phyloP scores from a whole-genome alignment of 805 yeast species.

The Pichia thaimueangensis region DNA sequence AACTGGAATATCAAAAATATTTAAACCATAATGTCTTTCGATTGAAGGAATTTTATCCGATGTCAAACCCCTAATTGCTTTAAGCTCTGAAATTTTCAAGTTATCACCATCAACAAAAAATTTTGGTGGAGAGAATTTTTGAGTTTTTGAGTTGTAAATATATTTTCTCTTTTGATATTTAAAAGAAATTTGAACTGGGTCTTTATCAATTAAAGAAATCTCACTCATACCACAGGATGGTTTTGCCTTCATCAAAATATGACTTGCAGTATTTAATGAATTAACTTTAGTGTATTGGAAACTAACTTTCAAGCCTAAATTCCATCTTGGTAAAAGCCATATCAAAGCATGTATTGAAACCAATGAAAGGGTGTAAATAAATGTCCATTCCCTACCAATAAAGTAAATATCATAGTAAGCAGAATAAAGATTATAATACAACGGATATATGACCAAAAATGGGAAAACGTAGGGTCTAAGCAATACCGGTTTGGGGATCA shows the following conservation, averaged over 20 bases:
- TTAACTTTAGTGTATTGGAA: conserved; percentile 60
- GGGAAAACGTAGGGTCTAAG: conserved; percentile 79
- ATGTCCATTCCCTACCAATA: conserved; percentile 93
- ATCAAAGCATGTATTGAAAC: conserved; percentile 68
- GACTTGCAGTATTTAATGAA: conserved; percentile 56
- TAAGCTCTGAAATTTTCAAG: conserved; percentile 53
- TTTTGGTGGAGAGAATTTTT: conserved; percentile 71
- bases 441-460: conserved; percentile 70
- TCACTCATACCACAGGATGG: conserved; percentile 84
- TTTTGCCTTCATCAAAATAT: conserved; percentile 71
- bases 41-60: conserved; percentile 30
- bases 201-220: conserved; percentile 53
- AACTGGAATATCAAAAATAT: conserved; percentile 89
- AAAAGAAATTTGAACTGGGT: conserved; percentile 60
- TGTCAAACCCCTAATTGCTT: conserved; percentile 34
- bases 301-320: conserved; percentile 55
- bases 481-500: conserved; percentile 57
- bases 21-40: conserved; percentile 67
- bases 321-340: conserved; percentile 94
- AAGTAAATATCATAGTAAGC: conserved; percentile 73
- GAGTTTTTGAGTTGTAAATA: conserved; percentile 49
- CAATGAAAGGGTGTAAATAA: conserved; percentile 72
- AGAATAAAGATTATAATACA: conserved; percentile 57
- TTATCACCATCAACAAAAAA: conserved; percentile 64
- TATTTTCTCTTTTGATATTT: conserved; percentile 90